Evolutionary conservation across 2,329 filamentous ascomycete genomes (phyloP), one percentile per base, ranked within the genome.

Genomic region (Ceratocystis destructans): DNA sequence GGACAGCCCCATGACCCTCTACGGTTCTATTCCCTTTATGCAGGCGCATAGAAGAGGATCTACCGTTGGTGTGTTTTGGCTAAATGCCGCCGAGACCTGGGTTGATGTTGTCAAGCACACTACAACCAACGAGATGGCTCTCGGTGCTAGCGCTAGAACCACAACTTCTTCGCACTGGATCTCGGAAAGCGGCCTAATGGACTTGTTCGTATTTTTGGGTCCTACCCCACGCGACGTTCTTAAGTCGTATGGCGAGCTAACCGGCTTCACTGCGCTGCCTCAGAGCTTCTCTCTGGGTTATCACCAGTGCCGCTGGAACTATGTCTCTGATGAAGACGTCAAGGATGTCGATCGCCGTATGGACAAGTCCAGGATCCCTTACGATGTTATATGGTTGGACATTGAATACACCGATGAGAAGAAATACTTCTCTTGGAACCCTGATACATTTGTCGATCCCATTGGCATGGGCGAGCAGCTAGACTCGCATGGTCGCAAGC

Each of bases 281-380:
- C 91, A 96, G 72, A 88, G 94, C 69, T 96, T 96, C 72, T 83
- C 93, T 1, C 85, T 99, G 70, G 94, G 85, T 12, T 96, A 97
- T 76, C 94, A 99, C 73, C 94, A 99, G 75, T 97, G 94, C 75
- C 88, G 94, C 71, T 99, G 94, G 94, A 99, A 99, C 77, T 99
- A 99, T 74, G 87, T 96, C 66, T 95, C 90, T 0, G 93, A 96
- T 72, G 91, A 96, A 70, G 94, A 99, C 76, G 92, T 99, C 67
- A 95, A 89, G 75, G 92, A 97, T 72, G 93, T 99, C 53, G 92
- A 97, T 74, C 86, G 89, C 70, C 96, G 95, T 75, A 96, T 99
- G 79, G 92, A 97, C 78, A 95, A 94, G 78, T 85, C 87, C 76
- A 87, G 90, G 73, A 96, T 99, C 65, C 94, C 94, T 0, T 99